phyloP scores from a whole-genome alignment of 768 basidiomycete species.

The Podaxis carcinomalis region DNA sequence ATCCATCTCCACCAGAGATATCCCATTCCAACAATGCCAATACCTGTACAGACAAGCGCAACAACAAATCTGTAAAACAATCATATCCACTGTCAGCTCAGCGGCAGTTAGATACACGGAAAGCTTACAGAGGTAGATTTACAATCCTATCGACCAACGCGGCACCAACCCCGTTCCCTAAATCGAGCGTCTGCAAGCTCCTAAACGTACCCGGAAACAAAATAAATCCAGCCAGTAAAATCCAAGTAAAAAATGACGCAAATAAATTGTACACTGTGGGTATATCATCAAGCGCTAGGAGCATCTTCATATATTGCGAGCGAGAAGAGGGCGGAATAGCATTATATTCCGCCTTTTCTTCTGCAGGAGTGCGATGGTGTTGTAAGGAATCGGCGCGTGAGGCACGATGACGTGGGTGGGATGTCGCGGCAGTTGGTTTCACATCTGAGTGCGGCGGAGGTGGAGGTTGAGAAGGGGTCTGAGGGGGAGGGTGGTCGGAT shows the following conservation, averaged over 20 bases:
- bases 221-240: slow-evolving; percentile 57
- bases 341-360: slow-evolving; percentile 10
- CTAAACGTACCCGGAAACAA: slow-evolving; percentile 61
- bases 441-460: neutral
- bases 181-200: slow-evolving; percentile 33
- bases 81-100: neutral
- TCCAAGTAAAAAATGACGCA: slow-evolving; percentile 61
- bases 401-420: neutral
- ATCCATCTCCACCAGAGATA: slow-evolving; percentile 61
- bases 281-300: slow-evolving; percentile 56
- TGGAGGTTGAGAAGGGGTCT: neutral
- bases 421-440: neutral
- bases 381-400: neutral
- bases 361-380: neutral
- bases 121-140: slow-evolving; percentile 41
- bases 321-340: slow-evolving; percentile 6
- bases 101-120: neutral
- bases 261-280: slow-evolving; percentile 43
- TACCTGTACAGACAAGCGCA: slow-evolving; percentile 50
- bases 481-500: neutral
- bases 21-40: slow-evolving; percentile 50
- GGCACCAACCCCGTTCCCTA: slow-evolving; percentile 25
- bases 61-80: slow-evolving; percentile 40
- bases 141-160: slow-evolving; percentile 33
- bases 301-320: slow-evolving; percentile 55